phyloP scores from a whole-genome alignment of 140 eudicot species.

The Erigeron philadelphicus region DNA sequence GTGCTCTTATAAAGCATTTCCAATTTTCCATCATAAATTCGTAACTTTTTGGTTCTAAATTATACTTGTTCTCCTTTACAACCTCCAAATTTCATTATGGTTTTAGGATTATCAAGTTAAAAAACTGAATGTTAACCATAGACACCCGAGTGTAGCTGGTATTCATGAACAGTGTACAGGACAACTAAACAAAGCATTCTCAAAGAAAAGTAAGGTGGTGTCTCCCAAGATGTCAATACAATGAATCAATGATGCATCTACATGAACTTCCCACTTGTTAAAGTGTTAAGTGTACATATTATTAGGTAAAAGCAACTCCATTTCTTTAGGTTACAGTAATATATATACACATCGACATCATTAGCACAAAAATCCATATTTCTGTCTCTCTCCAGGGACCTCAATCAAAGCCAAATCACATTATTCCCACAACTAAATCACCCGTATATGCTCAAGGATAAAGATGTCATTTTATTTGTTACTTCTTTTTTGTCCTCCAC shows the following conservation, averaged over 20 bases:
- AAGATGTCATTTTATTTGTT: slow-evolving; percentile 31
- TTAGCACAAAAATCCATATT: slow-evolving; percentile 22
- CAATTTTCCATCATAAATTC: no score
- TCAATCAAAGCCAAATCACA: slow-evolving; percentile 26
- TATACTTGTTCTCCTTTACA: no score
- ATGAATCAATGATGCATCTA: no score
- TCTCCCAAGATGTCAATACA: background rate
- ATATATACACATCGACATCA: slow-evolving; percentile 26
- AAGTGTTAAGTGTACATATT: background rate
- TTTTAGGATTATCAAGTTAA: no score
- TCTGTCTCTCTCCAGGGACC: slow-evolving; percentile 15
- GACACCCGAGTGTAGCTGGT: no score
- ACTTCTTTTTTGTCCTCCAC: slow-evolving; percentile 45
- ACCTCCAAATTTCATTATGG: no score
- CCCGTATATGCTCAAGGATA: slow-evolving; percentile 15
- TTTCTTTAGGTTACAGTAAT: slow-evolving; percentile 32
- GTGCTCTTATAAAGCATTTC: no score
- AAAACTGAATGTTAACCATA: background rate
- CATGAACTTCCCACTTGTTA: background rate
- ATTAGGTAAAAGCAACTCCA: slow-evolving; percentile 17
- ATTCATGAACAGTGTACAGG: no score
- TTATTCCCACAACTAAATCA: slow-evolving; percentile 34
- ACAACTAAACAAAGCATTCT: background rate
- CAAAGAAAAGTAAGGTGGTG: background rate
- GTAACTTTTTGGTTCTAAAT: no score